Base-by-base conservation (phyloP, 441 rosid genomes). In the Brassica hybrid region DNA sequence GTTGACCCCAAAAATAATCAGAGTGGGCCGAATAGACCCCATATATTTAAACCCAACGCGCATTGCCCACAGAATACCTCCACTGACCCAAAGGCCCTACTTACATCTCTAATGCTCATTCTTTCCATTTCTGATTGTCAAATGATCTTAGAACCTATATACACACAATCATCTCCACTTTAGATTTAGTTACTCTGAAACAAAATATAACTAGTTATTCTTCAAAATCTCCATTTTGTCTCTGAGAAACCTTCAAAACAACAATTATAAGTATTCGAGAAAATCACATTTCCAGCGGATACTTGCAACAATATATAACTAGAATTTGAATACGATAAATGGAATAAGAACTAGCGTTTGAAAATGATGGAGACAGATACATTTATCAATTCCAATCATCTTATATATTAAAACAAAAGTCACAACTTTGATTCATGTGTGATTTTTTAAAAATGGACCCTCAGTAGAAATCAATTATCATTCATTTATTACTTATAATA, bases 11-110 rank as follows among this genome's bases (percentile, higher is more conserved):
- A 59, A 11, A 59, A 3, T 0, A 13, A 13, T 7, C 14, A 32
- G 11, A 17, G 48, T 64, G 23, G 50, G 50, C 25, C 14, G 14
- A 5, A 58, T 34, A 23, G 19, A 36, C 52, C 73, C 72, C 38
- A 71, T 7, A 6, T 6, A 32, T 32, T 16, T 10, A 21, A 38
- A 21, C 38, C 66, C 74, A 59, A 59, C 38, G 66, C 56, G 74
- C 5, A 38, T 38, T 71, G n/a, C 57, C 66, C 56, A 36, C 23
- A 16, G 62, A 54, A 58, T 27, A 61, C 7, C 18, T 27, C 43
- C 21, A 30, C 43, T 8, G 45, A 30, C 21, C 6, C 43, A 13
- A 62, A 62, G 16, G 74, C 41, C 74, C 54, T 32, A 70, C 65
- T 56, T 70, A 61, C 13, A 34, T 27, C 5, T 13, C n/a, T 7